Percentiles rank a stretch among this genome's conserved stretches.
Evolutionary conservation across 805 yeast species (phyloP).

Genomic region (Pichia cabralensis): DNA sequence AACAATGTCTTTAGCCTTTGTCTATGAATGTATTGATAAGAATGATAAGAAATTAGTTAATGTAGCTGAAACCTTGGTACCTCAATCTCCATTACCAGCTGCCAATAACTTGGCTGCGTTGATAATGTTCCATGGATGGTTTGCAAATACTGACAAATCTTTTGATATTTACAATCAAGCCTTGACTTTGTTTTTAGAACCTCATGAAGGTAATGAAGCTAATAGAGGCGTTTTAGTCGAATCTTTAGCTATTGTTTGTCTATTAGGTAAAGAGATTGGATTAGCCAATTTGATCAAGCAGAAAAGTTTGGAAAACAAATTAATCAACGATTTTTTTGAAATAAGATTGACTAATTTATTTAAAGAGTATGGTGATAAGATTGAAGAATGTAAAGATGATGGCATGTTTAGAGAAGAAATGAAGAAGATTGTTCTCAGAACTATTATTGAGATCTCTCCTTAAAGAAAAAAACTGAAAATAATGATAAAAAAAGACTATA

Average conservation of each 20-base stretch:
- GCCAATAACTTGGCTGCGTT: conserved; percentile 18
- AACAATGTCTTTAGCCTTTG: conserved; percentile 15
- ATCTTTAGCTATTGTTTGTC: conserved; percentile 18
- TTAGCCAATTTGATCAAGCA: conserved; percentile 24
- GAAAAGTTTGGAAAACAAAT: conserved; percentile 19
- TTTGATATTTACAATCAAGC: conserved; percentile 25
- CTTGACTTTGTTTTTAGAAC: conserved; percentile 14
- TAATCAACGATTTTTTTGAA: conserved; percentile 18
- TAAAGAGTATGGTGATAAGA: conserved; percentile 24
- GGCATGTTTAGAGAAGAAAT: conserved; percentile 11
- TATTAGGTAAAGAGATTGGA: conserved; percentile 21
- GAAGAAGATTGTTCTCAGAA: conserved; percentile 10
- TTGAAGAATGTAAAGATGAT: conserved; percentile 14
- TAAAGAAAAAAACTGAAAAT: no score
- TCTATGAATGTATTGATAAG: conserved; percentile 16
- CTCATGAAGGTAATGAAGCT: conserved; percentile 10
- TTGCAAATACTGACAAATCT: conserved; percentile 21
- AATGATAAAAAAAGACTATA: no score
- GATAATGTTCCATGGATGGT: conserved; percentile 20
- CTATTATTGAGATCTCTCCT: conserved; percentile 13
- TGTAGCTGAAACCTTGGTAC: conserved; percentile 21
- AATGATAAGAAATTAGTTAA: conserved; percentile 10
- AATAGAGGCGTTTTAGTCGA: conserved; percentile 19
- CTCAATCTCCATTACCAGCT: conserved; percentile 20
- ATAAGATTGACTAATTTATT: conserved; percentile 17